These are phyloP conservation scores for Begonia fuchsioides DNA, from an alignment of 306 rosid genomes.

Conservation along the genomic window DNA sequence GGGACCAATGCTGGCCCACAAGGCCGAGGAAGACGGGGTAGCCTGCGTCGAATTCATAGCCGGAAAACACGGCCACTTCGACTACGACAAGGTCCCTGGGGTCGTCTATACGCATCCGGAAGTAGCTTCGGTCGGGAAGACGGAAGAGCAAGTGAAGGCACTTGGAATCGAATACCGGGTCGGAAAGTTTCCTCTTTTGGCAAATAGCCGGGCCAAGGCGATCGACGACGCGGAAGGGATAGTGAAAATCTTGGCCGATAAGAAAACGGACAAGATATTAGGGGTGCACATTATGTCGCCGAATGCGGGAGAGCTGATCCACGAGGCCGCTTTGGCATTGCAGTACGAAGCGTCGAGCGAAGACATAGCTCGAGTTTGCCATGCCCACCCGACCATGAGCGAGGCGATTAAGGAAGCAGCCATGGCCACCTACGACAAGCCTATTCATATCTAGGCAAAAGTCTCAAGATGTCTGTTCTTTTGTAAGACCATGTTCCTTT, in stretches of 20 bases:
- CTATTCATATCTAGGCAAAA: constrained; percentile 81
- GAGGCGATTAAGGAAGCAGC: constrained; percentile 99
- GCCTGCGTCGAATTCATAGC: constrained; percentile 97
- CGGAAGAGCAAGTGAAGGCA: constrained; percentile 91
- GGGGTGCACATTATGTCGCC: constrained; percentile 97
- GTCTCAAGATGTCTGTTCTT: too few relatives aligned
- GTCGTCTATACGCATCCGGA: constrained; percentile 92
- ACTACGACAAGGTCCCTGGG: constrained; percentile 97
- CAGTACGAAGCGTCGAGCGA: constrained; percentile 91
- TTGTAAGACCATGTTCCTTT: too few relatives aligned
- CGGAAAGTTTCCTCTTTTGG: constrained; percentile 89
- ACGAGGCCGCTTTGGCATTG: constrained; percentile 81
- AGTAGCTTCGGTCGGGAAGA: constrained; percentile 90
- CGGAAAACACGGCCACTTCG: constrained; percentile 93
- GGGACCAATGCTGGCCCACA: constrained; percentile 98
- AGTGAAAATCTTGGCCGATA: constrained; percentile 82
- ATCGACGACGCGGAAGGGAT: constrained; percentile 91
- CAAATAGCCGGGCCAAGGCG: constrained; percentile 99
- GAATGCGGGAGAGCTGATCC: constrained; percentile 97
- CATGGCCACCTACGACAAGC: constrained; percentile 98
- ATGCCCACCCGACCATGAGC: constrained; percentile 98
- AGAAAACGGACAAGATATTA: constrained; percentile 89
- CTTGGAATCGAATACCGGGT: constrained; percentile 61
- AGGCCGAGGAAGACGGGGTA: constrained; percentile 98
- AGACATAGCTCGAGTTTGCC: constrained; percentile 98